Evolutionary conservation across 352 stramenopile species (phyloP).

Genomic region (Thraustochytrium sp.): DNA sequence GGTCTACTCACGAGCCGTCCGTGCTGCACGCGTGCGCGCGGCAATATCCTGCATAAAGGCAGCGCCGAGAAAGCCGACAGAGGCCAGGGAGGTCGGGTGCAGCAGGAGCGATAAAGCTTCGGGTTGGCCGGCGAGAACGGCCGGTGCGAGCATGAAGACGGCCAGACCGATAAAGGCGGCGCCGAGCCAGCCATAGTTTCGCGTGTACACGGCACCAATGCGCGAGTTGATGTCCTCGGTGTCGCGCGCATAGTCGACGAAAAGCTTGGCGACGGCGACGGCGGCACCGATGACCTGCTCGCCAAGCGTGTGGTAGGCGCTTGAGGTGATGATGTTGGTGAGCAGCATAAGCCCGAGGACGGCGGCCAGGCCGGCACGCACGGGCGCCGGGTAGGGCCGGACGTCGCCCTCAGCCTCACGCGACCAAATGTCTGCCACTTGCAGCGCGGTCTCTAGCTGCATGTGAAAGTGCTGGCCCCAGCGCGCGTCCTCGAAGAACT

Average conservation of each 20-base stretch:
- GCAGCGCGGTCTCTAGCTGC: conserved; percentile 27
- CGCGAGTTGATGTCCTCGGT: neutral
- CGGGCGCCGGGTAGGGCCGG: neutral
- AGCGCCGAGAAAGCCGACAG: neutral
- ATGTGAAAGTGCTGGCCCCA: conserved; percentile 47
- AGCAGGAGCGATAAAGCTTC: neutral
- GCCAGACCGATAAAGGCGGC: neutral
- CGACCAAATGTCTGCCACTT: conserved; percentile 26
- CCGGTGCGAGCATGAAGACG: neutral
- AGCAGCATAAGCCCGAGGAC: neutral
- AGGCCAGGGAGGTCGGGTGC: conserved; percentile 1
- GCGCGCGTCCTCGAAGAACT: conserved; percentile 40
- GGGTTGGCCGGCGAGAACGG: neutral
- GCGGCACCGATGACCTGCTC: conserved; percentile 34
- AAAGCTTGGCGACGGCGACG: conserved; percentile 23
- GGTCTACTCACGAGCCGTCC: neutral
- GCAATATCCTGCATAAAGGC: neutral
- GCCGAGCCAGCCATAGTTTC: neutral
- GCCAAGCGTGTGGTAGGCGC: conserved; percentile 21
- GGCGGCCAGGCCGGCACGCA: neutral
- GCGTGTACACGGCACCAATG: conserved; percentile 20
- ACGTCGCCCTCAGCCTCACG: neutral
- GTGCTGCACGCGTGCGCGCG: neutral
- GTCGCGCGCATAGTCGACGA: conserved; percentile 24
- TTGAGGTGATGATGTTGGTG: conserved; percentile 40